Evolutionary conservation across 2,329 filamentous ascomycete genomes (phyloP).

Genomic region (Trichoderma pleuroti): DNA sequence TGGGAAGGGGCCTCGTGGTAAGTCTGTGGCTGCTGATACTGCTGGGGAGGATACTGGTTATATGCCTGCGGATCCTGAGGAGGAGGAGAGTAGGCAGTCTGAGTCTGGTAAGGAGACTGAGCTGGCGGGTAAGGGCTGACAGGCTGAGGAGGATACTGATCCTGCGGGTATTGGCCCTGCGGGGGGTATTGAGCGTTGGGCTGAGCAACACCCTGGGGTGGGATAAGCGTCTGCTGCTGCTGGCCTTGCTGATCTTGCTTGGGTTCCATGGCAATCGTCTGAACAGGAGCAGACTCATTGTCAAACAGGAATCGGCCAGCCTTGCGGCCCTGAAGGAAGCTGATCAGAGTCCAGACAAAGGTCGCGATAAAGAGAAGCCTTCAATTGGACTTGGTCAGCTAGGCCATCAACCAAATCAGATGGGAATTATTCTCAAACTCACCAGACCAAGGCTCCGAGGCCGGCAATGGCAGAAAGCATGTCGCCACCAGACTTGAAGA

Average conservation of each 20-base stretch:
- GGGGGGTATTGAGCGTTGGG: conserved; percentile 19
- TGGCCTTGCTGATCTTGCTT: conserved; percentile 30
- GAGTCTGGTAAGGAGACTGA: conserved; percentile 30
- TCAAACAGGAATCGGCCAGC: conserved; percentile 34
- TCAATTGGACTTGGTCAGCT: background rate
- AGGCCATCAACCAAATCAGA: too few species aligned
- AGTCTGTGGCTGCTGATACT: conserved; percentile 11
- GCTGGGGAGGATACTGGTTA: conserved; percentile 26
- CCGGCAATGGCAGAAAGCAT: conserved; percentile 41
- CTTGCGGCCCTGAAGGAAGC: conserved; percentile 38
- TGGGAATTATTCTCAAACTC: conserved; percentile 18
- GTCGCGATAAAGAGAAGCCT: conserved; percentile 40
- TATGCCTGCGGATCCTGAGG: conserved; percentile 25
- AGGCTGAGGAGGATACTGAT: conserved; percentile 24
- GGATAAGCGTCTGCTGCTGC: conserved; percentile 20
- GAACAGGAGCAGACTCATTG: conserved; percentile 18
- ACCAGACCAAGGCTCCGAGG: conserved; percentile 44
- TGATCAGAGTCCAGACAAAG: conserved; percentile 36
- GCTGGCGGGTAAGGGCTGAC: conserved; percentile 23
- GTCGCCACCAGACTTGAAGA: conserved; percentile 34
- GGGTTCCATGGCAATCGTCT: conserved; percentile 35
- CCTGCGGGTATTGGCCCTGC: conserved; percentile 25
- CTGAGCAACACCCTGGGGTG: conserved; percentile 20
- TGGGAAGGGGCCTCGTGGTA: conserved; percentile 13
- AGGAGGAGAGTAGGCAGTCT: conserved; percentile 26